Percentiles rank a stretch among this genome's conserved stretches.
These are phyloP conservation scores for Epichloe bromicola DNA, from an alignment of 2,329 filamentous ascomycete genomes.

Conservation along the genomic window DNA sequence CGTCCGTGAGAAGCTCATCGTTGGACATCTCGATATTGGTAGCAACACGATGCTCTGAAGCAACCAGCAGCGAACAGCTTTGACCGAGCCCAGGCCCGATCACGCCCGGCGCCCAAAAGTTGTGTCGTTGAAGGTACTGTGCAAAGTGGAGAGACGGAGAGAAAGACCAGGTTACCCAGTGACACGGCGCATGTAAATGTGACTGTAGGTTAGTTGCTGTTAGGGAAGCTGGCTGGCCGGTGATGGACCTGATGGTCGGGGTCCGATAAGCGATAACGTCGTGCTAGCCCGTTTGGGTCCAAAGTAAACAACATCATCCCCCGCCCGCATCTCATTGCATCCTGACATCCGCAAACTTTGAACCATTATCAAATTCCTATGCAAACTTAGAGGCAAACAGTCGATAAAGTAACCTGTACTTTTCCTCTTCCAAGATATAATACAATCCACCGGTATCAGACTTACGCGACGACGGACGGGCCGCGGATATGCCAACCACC, in stretches of 20 bases:
- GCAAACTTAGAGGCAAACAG: not conserved
- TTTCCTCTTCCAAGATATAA: not conserved
- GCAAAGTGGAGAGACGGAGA: not conserved
- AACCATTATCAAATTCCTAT: not conserved
- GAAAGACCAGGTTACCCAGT: not conserved
- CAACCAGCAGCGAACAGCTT: not conserved
- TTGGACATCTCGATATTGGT: constrained; percentile 22
- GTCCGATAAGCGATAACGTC: constrained; percentile 2
- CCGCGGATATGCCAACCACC: constrained; percentile 16
- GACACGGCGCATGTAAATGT: not conserved
- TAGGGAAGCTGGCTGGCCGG: no score
- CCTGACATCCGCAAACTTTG: not conserved
- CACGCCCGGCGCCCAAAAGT: not conserved
- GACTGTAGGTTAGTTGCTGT: not conserved
- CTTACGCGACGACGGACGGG: not conserved
- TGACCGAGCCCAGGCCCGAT: not conserved
- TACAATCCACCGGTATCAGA: not conserved
- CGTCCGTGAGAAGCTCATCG: constrained; percentile 51
- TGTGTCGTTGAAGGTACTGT: not conserved
- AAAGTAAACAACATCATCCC: constrained; percentile 8
- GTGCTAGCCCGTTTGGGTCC: constrained; percentile 5
- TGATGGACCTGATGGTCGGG: not conserved
- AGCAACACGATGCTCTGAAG: not conserved
- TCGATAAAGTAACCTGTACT: not conserved
- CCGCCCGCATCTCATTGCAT: not conserved